Evolutionary conservation across 495 filamentous ascomycete genomes (phyloP).

Genomic region (Rusavskia elegans): DNA sequence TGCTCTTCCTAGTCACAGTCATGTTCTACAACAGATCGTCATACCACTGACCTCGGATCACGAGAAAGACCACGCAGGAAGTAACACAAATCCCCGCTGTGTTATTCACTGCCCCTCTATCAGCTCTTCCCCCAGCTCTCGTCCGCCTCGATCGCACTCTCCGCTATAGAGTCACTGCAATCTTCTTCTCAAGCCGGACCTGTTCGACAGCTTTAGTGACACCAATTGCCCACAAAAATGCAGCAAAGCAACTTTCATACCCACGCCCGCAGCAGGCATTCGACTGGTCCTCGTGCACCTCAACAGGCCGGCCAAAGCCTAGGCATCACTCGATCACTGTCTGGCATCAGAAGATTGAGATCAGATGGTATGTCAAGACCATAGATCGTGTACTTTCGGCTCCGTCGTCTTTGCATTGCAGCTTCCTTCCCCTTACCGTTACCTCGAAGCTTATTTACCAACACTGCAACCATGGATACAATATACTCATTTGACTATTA

Average conservation of each 20-base stretch:
- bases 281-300: not conserved
- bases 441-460: constrained; percentile 15
- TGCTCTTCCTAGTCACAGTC: not conserved
- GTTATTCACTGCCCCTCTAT: not conserved
- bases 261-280: not conserved
- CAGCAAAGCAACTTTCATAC: constrained; percentile 3
- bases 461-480: constrained; percentile 10
- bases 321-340: constrained; percentile 10
- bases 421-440: constrained; percentile 9
- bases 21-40: not conserved
- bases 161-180: too few species aligned
- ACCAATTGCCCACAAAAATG: not conserved
- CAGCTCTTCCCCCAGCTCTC: not conserved
- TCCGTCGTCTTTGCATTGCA: constrained; percentile 2
- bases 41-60: not conserved
- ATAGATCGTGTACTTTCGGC: constrained; percentile 7
- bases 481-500: constrained; percentile 40
- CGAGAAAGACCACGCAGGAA: not conserved
- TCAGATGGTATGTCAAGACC: constrained; percentile 13
- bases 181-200: not conserved
- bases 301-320: constrained; percentile 2
- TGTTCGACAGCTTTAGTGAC: not conserved
- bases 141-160: too few species aligned
- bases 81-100: not conserved
- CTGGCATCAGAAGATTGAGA: constrained; percentile 12